These are phyloP conservation scores for Trichoderma semiorbis DNA, from an alignment of 2,329 filamentous ascomycete genomes.

Conservation along the genomic window DNA sequence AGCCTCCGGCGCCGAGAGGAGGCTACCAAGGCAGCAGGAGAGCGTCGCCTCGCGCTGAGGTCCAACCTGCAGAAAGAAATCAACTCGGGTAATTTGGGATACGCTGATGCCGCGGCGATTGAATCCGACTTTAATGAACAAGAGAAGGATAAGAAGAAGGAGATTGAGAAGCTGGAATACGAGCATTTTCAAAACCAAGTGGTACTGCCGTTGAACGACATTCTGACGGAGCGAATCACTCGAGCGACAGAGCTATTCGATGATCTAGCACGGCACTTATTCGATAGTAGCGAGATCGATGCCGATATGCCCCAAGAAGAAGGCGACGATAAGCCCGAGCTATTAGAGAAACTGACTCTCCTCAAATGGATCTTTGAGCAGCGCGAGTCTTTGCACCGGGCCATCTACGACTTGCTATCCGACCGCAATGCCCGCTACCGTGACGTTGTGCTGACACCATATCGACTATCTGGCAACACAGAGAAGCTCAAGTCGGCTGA, in stretches of 20 bases:
- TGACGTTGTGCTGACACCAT: conserved; percentile 78
- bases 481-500: conserved; percentile 78
- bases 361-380: conserved; percentile 97
- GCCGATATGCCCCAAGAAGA: conserved; percentile 87
- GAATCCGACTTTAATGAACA: conserved; percentile 70
- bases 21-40: conserved; percentile 45
- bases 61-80: conserved; percentile 77
- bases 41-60: conserved; percentile 62
- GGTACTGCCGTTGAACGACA: conserved; percentile 76
- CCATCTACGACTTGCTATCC: conserved; percentile 78
- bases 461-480: conserved; percentile 67
- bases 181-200: conserved; percentile 80
- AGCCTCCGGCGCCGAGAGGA: conserved; percentile 59
- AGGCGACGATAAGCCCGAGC: conserved; percentile 89
- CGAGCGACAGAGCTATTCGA: conserved; percentile 75
- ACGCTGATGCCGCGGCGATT: conserved; percentile 76
- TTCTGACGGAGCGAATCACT: conserved; percentile 71
- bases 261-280: conserved; percentile 67
- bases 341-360: conserved; percentile 89
- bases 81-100: conserved; percentile 71
- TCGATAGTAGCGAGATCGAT: conserved; percentile 60
- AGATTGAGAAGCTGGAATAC: conserved; percentile 74
- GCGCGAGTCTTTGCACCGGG: conserved; percentile 80
- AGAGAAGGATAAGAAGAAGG: conserved; percentile 68
- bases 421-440: conserved; percentile 85